Percentiles rank a stretch among this genome's conserved stretches.
These are phyloP conservation scores for Trametes punicea DNA, from an alignment of 768 basidiomycete species.

Conservation along the genomic window DNA sequence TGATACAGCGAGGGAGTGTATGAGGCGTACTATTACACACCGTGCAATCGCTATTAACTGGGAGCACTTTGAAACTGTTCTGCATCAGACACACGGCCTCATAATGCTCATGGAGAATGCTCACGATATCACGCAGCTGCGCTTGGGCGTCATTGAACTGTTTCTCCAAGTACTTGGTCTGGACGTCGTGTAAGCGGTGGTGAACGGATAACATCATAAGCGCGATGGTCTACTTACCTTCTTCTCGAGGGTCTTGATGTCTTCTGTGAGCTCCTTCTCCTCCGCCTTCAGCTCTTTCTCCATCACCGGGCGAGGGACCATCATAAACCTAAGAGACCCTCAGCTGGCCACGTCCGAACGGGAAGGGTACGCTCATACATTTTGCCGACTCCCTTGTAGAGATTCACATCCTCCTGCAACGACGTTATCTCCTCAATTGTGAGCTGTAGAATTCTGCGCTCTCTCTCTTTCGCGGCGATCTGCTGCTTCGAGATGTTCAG, in stretches of 20 bases:
- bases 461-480: conserved; percentile 76
- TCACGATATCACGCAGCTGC: conserved; percentile 81
- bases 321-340: conserved; percentile 73
- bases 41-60: conserved; percentile 22
- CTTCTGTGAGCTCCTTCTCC: conserved; percentile 83
- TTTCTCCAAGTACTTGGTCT: conserved; percentile 92
- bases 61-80: conserved; percentile 52
- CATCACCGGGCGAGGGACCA: conserved; percentile 77
- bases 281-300: conserved; percentile 68
- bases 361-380: conserved; percentile 52
- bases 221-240: conserved; percentile 52
- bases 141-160: conserved; percentile 88
- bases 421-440: conserved; percentile 79
- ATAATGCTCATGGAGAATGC: background rate
- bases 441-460: conserved; percentile 84
- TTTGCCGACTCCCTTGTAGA: conserved; percentile 96
- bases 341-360: background rate
- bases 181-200: background rate
- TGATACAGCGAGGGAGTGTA: background rate
- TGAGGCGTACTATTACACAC: background rate
- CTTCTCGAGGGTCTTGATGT: conserved; percentile 77
- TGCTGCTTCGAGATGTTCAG: conserved; percentile 75
- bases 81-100: background rate
- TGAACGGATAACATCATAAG: background rate
- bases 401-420: conserved; percentile 68